Evolutionary conservation across 805 yeast species (phyloP), one percentile per base, ranked within the genome.

Genomic region (Zygoascus ofunaensis): DNA sequence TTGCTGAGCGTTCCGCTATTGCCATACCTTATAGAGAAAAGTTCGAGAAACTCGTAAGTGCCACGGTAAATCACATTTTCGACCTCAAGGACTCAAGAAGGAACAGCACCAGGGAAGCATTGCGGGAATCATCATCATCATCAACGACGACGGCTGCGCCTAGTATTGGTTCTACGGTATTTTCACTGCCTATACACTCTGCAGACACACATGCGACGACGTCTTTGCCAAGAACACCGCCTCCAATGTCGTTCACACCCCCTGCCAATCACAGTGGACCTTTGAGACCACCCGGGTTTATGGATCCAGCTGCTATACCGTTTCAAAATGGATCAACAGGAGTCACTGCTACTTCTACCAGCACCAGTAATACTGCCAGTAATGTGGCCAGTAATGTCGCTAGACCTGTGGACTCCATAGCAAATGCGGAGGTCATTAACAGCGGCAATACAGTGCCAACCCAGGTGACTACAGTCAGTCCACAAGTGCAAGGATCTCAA

Each of bases 1-100:
- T 79, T 80, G 71, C 80, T 15, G 84, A 79, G 54, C 66, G 84
- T 47, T 74, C 83, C 0, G 71, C 71, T 52, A 75, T 77, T 60
- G 83, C 82, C 0, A 56, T 76, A 15, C 71, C 72, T 34, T 79
- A 78, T 54, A 66, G 85, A 56, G 83, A 79, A 53, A 77, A 82
- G 1, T 79, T 79, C 61, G 86, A 79, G 55, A 80, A 77, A 52
- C 60, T 79, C 46, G 74, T 78, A 77, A 67, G 70, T 51, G 81
- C 82, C 5, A 79, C 85, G 0, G 70, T 78, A 22, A 80, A 78
- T 40, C 77, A 79, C 52, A 61, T 79, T 52, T 74, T 76, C 44
- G 75, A 77, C 45, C 46, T 64, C 80, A 53, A 34, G 26, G 24
- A 21, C 12, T 26, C 30, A 30, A 17, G 19, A 23, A 17, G 22